Percentiles rank a stretch among this genome's conserved stretches.
Evolutionary conservation across 2,329 filamentous ascomycete genomes (phyloP).

Genomic region (Claviceps paspali): DNA sequence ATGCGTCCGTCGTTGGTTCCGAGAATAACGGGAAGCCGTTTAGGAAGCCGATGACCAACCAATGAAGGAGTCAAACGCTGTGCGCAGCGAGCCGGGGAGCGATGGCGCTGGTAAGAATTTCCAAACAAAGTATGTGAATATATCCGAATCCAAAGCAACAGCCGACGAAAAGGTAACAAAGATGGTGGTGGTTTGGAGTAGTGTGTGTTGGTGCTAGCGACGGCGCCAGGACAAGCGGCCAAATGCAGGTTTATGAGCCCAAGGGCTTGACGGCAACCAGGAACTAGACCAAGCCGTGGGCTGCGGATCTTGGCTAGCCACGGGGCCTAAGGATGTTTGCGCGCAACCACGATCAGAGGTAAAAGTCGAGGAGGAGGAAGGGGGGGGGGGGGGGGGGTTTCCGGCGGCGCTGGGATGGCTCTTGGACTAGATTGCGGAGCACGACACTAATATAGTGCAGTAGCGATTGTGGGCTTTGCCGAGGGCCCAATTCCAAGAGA

Average conservation of each 20-base stretch:
- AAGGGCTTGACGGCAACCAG: slow-evolving; percentile 6
- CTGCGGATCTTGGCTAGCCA: slow-evolving; percentile 11
- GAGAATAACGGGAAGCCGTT: background rate
- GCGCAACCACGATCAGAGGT: slow-evolving; percentile 11
- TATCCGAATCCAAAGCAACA: background rate
- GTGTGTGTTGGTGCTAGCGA: slow-evolving; percentile 4
- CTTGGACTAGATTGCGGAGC: slow-evolving; percentile 21
- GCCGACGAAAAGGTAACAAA: slow-evolving; percentile 1
- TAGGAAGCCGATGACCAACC: background rate
- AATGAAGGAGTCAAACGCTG: background rate
- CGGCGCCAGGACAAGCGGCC: slow-evolving; percentile 3
- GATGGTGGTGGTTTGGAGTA: slow-evolving; percentile 1
- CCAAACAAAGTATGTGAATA: slow-evolving; percentile 1
- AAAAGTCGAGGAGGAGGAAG: slow-evolving; percentile 12
- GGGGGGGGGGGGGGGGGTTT: too few species aligned
- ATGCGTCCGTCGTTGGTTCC: slow-evolving; percentile 4
- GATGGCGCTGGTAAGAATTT: background rate
- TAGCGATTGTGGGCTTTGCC: slow-evolving; percentile 17
- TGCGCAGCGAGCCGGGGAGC: too few species aligned
- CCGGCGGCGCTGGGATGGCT: slow-evolving; percentile 11
- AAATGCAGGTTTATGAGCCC: slow-evolving; percentile 5
- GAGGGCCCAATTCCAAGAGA: slow-evolving; percentile 19
- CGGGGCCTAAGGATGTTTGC: slow-evolving; percentile 10
- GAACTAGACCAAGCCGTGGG: slow-evolving; percentile 7
- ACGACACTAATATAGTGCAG: slow-evolving; percentile 26